Percentiles rank a stretch among this genome's conserved stretches.
phyloP scores from a whole-genome alignment of 306 rosid species.

The Castanopsis chinensis region DNA sequence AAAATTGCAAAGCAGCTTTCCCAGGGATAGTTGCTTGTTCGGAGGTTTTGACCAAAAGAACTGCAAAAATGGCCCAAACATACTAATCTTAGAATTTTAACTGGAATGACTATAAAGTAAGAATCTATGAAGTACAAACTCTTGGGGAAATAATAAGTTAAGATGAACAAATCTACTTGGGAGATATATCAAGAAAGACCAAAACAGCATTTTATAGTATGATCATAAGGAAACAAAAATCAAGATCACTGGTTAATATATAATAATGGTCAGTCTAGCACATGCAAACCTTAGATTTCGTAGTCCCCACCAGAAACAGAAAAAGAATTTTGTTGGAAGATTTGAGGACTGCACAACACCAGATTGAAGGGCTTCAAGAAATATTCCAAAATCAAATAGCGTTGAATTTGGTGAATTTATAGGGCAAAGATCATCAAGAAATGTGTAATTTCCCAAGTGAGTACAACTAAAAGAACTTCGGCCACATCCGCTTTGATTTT shows the following conservation, averaged over 20 bases:
- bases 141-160: too few species aligned
- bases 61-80: constrained; percentile 47
- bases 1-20: constrained; percentile 82
- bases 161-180: too few species aligned
- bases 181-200: too few species aligned
- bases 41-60: constrained; percentile 85
- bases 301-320: constrained; percentile 44
- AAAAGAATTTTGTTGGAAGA: constrained; percentile 21
- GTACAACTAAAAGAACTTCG: constrained; percentile 48
- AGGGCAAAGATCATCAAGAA: constrained; percentile 35
- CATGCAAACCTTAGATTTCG: constrained; percentile 37
- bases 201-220: too few species aligned
- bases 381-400: constrained; percentile 38
- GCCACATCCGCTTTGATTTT: constrained; percentile 27
- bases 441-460: constrained; percentile 5
- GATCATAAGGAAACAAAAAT: too few species aligned
- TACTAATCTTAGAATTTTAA: neutral
- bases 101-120: neutral
- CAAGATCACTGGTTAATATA: too few species aligned
- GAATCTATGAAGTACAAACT: too few species aligned
- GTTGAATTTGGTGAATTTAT: neutral
- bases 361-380: constrained; percentile 25
- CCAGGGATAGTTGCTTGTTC: constrained; percentile 72
- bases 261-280: neutral
- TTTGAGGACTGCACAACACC: constrained; percentile 11